A percentile compares a stretch with the other conserved stretches of the same genome.
Evolutionary conservation across 1,284 basidiomycete genomes (phyloP).

Genomic region (Sanguinoderma infundibulare): DNA sequence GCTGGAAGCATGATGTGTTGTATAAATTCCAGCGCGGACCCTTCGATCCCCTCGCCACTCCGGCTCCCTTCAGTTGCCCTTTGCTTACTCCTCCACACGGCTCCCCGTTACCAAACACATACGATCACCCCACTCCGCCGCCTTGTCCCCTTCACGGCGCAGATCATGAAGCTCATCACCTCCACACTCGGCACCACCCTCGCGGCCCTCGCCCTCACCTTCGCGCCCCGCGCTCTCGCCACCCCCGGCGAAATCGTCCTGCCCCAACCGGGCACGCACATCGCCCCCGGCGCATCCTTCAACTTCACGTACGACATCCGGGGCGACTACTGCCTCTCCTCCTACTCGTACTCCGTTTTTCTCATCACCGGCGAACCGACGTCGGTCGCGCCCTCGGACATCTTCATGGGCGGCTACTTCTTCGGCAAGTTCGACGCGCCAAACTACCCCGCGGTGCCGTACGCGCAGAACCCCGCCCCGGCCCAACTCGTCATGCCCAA

Average conservation of each 20-base stretch:
- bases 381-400: slow-evolving; percentile 30
- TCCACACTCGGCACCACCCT: slow-evolving; percentile 14
- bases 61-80: too few species aligned
- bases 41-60: background rate
- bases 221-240: slow-evolving; percentile 12
- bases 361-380: slow-evolving; percentile 39
- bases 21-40: slow-evolving; percentile 1
- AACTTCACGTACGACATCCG: slow-evolving; percentile 44
- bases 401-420: slow-evolving; percentile 43
- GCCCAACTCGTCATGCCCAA: slow-evolving; percentile 51
- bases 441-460: slow-evolving; percentile 48
- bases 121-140: background rate
- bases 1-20: background rate
- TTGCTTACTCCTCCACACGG: too few species aligned
- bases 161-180: slow-evolving; percentile 23
- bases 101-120: background rate
- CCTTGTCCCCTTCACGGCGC: background rate
- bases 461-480: slow-evolving; percentile 46
- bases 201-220: slow-evolving; percentile 13
- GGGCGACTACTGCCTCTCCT: slow-evolving; percentile 48
- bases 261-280: slow-evolving; percentile 37
- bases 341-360: slow-evolving; percentile 49
- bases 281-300: slow-evolving; percentile 37
- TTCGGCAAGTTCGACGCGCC: slow-evolving; percentile 46
- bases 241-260: slow-evolving; percentile 15